Evolutionary conservation across 345 rosid species (phyloP).

Genomic region (Gossypium turneri): DNA sequence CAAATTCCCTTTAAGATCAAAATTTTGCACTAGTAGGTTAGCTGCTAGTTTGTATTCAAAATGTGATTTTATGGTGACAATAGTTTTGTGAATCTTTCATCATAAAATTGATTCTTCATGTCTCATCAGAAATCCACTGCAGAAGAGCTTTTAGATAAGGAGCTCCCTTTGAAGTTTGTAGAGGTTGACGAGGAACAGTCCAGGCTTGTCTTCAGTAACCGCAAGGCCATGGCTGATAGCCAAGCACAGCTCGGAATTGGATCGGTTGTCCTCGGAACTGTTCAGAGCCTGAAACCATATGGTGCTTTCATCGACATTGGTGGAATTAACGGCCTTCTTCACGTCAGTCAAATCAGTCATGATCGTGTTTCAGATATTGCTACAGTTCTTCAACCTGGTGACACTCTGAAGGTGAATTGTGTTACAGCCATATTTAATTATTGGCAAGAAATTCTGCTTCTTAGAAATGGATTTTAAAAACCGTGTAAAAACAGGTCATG

Average conservation of each 20-base stretch:
- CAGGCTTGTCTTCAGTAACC: constrained; percentile 88
- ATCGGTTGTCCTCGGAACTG: background rate
- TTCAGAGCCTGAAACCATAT: constrained; percentile 1
- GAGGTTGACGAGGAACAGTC: constrained; percentile 95
- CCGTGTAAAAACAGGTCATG: constrained; percentile 34
- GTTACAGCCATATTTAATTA: background rate
- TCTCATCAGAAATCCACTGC: constrained; percentile 61
- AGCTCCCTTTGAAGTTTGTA: constrained; percentile 81
- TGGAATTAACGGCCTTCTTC: constrained; percentile 95
- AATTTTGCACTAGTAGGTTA: background rate
- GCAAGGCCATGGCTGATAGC: constrained; percentile 97
- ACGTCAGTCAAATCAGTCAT: constrained; percentile 96
- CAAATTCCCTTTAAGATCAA: background rate
- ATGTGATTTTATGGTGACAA: background rate
- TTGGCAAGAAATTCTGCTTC: background rate
- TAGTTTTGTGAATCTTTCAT: background rate
- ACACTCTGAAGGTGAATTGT: constrained; percentile 63
- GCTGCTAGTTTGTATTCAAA: background rate
- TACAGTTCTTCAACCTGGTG: constrained; percentile 97
- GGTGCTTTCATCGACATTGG: constrained; percentile 65
- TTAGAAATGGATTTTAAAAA: constrained; percentile 4
- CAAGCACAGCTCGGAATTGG: constrained; percentile 47
- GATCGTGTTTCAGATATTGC: constrained; percentile 90
- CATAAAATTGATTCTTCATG: constrained; percentile 1
- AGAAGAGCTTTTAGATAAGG: constrained; percentile 85